A percentile compares a stretch with the other conserved stretches of the same genome.
Evolutionary conservation across 441 rosid species (phyloP).

Genomic region (Populus hybrid): DNA sequence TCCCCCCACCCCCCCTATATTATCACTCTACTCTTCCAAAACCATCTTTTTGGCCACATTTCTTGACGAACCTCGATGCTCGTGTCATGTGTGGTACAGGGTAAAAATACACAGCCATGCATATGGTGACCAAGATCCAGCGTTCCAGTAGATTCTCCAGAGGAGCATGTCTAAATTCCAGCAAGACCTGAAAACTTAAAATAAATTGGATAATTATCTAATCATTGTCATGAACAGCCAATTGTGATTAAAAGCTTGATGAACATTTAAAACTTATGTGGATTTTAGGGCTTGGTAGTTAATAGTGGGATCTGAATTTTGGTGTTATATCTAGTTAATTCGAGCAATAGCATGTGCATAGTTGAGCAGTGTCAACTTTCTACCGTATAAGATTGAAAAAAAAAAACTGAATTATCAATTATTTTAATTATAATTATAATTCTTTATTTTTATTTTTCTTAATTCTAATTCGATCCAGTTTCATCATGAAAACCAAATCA

Average conservation of each 20-base stretch:
- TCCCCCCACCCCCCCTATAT: no score
- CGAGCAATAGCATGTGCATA: no score
- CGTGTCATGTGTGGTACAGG: neutral
- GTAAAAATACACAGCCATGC: neutral
- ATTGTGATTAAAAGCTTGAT: neutral
- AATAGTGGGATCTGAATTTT: neutral
- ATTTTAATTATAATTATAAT: no score
- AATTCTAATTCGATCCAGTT: no score
- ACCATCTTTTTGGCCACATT: no score
- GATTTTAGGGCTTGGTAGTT: neutral
- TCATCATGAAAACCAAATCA: rapidly evolving
- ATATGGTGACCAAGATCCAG: neutral
- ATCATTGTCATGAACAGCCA: neutral
- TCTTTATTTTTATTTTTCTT: no score
- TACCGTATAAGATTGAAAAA: no score
- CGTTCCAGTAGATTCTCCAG: no score
- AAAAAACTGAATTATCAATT: no score
- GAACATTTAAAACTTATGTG: neutral
- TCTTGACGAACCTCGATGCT: neutral
- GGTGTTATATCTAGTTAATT: neutral
- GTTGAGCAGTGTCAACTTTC: no score
- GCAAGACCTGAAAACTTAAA: neutral
- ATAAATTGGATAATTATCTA: neutral
- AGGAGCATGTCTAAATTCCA: no score
- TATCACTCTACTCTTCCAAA: no score